Base-by-base conservation (phyloP, 2,329 filamentous ascomycete species). In the Clarireedia hainanense region DNA sequence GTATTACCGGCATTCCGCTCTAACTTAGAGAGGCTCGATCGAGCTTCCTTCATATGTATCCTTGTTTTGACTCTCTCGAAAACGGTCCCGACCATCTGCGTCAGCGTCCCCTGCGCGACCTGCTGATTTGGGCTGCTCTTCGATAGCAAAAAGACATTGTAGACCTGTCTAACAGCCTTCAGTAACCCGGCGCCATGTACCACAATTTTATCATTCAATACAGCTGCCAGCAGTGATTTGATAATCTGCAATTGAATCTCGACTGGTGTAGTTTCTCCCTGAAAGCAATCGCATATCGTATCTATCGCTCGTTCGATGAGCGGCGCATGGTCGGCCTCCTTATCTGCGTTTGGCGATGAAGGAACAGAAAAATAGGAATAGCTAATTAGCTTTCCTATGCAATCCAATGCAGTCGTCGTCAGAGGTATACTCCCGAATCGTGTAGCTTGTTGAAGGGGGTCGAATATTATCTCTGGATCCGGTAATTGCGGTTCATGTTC, bases 211-310 rank as follows among this genome's bases (percentile, higher is more conserved):
- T 99, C 94, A 69, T 97, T 97, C 61, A 99, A 76, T 14, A 99
- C 94, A 14, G 95, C 95, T 14, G 94, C 91, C 58, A 99, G 77
- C 58, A 99, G 77, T 2, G 94, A 97, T 74, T 99, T 97, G 70
- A 99, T 90, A 64, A 99, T 99, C 73, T 99, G 94, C 65, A 97
- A 82, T 72, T 99, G 94, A 48, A 97, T 87, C 71, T 96, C 92
- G 52, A 87, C 81, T 3, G 90, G 85, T 0, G 95, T 99, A 1
- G 89, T 89, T 74, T 99, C 94, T 68, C 94, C 92, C 69, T 97
- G 91, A 70, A 99, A 99, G 71, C 94, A 99, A 69, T 97, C 92
- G 77, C 94, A 99, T 76, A 99, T 99, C 37, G 94, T 96, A 73
- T 99, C 95, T 67, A 99, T 99, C 57, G 95, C 94, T 62, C 92